Evolutionary conservation across 2,329 filamentous ascomycete genomes (phyloP), one percentile per base, ranked within the genome.

Genomic region (Teratosphaeria viscida): DNA sequence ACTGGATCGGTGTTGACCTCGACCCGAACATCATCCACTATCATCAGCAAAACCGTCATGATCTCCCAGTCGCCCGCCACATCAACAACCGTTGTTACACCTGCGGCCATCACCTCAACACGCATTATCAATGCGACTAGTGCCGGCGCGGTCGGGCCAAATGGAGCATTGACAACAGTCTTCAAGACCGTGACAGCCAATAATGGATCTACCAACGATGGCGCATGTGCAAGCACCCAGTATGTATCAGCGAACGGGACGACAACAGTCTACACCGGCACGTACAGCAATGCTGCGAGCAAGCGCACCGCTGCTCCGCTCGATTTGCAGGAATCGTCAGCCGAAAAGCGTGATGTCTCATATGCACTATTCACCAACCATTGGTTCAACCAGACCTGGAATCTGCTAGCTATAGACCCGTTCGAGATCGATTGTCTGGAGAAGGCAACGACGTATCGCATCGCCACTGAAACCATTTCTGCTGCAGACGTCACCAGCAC

Each of bases 361-460:
- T 26, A 53, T 49, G 26, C 16, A 11, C 37, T 65, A 26, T 57
- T 59, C 34, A 57, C 63, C 47, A 64, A 65, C 26, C 62, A 66
- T 29, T 19, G 34, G 35, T 29, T n/a, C 23, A 35, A 32, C 47
- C 53, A 60, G 57, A 29, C 61, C 60, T 26, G 43, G 59, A 11
- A 56, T 54, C 54, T n/a, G 49, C 60, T 32, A 34, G 47, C 52
- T 61, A 62, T 47, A 61, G 63, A 35, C 43, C 63, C 27, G 7
- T 64, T 65, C 54, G 66, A 61, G 32, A 63, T 68, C 47, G 65
- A 66, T 53, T 68, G 66, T 57, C 49, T 67, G 3, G 61, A 64
- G 34, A 57, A 66, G 34, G 57, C 63, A 47, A 67, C 65, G n/a
- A 64, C 66, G 11, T 62, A 67, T 39, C 55, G 66, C 57, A 49